These are phyloP conservation scores for Aureobasidium sp. DNA, from an alignment of 2,329 filamentous ascomycete genomes.

Conservation along the genomic window DNA sequence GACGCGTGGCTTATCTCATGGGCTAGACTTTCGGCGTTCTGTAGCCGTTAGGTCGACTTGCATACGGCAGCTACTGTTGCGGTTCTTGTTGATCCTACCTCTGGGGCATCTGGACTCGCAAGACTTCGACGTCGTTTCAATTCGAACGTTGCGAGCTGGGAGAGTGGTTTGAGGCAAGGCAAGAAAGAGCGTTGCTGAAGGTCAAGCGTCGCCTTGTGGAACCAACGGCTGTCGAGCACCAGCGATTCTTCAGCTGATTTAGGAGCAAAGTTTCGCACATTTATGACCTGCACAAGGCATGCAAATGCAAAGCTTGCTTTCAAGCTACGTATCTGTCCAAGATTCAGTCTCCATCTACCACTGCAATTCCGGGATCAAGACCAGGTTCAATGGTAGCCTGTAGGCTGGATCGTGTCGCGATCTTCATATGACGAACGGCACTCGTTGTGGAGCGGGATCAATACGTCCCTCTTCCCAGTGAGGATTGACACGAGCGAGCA, in stretches of 20 bases:
- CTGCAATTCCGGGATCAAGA: too few species aligned
- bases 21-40: slow-evolving; percentile 1
- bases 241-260: too few species aligned
- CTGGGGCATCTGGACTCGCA: background rate
- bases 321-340: too few species aligned
- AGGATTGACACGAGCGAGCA: background rate
- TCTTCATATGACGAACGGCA: background rate
- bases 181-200: background rate
- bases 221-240: too few species aligned
- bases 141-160: background rate
- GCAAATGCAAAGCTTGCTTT: too few species aligned
- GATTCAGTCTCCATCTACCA: too few species aligned
- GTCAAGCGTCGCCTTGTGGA: background rate
- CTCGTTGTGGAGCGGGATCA: background rate
- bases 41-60: background rate
- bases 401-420: too few species aligned
- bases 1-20: background rate
- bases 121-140: background rate
- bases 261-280: too few species aligned
- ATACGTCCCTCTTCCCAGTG: background rate
- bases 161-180: background rate
- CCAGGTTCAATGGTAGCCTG: too few species aligned
- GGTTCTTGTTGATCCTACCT: background rate
- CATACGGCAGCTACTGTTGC: background rate
- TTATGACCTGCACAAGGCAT: too few species aligned